A percentile compares a stretch with the other conserved stretches of the same genome.
These are phyloP conservation scores for Thalia dealbata DNA, from an alignment of 176 grass and related monocot genomes.

Conservation along the genomic window DNA sequence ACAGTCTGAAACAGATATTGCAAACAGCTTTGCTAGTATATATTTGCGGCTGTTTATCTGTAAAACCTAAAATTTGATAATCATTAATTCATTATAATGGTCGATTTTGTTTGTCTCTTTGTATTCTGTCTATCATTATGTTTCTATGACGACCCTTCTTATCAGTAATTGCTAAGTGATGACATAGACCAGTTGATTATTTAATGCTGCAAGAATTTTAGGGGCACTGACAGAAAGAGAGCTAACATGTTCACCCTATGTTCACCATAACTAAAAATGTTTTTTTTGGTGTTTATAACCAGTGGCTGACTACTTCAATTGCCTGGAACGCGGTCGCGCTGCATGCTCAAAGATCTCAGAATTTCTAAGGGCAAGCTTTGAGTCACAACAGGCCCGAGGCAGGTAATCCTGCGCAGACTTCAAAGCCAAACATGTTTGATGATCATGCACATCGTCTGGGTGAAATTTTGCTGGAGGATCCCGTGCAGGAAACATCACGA, in stretches of 20 bases:
- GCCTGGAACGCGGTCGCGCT: slow-evolving; percentile 54
- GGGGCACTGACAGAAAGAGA: not conserved
- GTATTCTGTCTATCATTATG: no score
- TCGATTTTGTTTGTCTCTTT: no score
- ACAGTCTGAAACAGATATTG: no score
- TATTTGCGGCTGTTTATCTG: no score
- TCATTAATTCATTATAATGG: no score
- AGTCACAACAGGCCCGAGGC: slow-evolving; percentile 34
- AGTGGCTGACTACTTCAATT: slow-evolving; percentile 59
- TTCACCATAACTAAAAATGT: not conserved
- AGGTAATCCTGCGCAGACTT: slow-evolving; percentile 7
- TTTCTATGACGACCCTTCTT: no score
- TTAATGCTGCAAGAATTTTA: not conserved
- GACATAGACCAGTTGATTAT: no score
- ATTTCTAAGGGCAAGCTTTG: slow-evolving; percentile 60
- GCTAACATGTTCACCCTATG: not conserved
- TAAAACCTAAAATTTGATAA: no score
- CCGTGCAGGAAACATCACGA: not conserved
- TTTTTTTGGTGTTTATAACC: not conserved
- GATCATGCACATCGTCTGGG: not conserved
- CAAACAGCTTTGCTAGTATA: no score
- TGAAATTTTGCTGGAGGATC: not conserved
- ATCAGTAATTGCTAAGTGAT: no score
- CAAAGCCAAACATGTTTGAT: not conserved
- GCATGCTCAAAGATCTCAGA: slow-evolving; percentile 62